These are phyloP conservation scores for Trifolium subterraneum DNA, from an alignment of 306 rosid species.

Conservation along the genomic window DNA sequence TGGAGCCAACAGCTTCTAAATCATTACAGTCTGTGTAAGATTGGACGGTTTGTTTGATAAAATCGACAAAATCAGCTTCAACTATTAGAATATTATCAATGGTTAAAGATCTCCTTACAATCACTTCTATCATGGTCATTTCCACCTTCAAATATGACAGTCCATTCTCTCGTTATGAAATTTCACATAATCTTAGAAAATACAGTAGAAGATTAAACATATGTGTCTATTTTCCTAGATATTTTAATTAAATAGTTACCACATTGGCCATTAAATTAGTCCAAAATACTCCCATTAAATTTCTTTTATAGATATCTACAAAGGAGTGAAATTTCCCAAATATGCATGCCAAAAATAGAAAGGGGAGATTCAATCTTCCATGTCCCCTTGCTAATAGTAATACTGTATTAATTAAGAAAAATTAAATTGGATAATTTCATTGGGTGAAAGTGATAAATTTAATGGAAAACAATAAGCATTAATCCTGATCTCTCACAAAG, in stretches of 20 bases:
- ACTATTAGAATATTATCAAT: not conserved
- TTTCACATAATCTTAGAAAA: not conserved
- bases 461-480: not conserved
- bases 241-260: no score
- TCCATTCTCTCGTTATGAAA: not conserved
- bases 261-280: not conserved
- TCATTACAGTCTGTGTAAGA: not conserved
- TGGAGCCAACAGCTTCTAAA: not conserved
- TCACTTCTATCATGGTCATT: not conserved
- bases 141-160: not conserved
- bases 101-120: not conserved
- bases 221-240: not conserved
- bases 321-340: not conserved
- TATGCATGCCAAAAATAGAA: constrained; percentile 6
- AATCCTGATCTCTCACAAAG: not conserved
- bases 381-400: not conserved
- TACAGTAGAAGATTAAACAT: no score
- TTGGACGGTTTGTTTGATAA: not conserved
- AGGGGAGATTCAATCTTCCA: not conserved
- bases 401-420: not conserved
- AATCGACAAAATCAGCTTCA: not conserved
- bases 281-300: not conserved
- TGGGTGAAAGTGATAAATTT: not conserved
- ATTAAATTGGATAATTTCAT: not conserved
- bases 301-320: not conserved